Evolutionary conservation across 2,329 filamentous ascomycete species (phyloP), one percentile per base, ranked within the genome.

Genomic region (Cordyceps farinosa): DNA sequence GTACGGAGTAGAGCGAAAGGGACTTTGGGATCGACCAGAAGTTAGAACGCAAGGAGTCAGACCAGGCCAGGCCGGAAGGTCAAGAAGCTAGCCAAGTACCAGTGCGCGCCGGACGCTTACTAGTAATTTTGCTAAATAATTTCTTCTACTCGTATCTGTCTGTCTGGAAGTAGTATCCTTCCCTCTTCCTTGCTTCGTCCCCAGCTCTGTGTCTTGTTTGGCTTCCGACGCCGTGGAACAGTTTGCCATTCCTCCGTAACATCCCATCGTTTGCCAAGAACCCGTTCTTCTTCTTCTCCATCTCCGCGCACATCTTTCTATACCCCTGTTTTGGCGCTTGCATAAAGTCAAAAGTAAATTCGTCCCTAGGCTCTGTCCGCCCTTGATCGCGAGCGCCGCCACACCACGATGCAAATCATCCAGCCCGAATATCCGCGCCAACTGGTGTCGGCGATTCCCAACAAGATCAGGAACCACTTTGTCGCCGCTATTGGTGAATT

Each of bases 401-500:
- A 15, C 3, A 2, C n/a, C 50, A 56, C 36, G 10, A 62, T 56
- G 60, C 60, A 62, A 17, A 56, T 62, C 34, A 51, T 56, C 15
- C 15, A 62, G 52, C 60, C 52, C 42, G 9, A 44, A 17, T 62
- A 62, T 52, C 52, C 60, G 60, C 60, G 60, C 51, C 60, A 50
- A 11, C 29, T 62, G 51, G 60, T 62, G 60, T 62, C 60, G 52
- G 60, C 60, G 3, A 62, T 65, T 8, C 63, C 63, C 59, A 65
- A 65, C 54, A 62, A 62, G 34, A 22, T 62, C 47, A 22, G 63
- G 7, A 65, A 65, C 27, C 58, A 65, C 59, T 62, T 65, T 17
- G 59, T 65, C 45, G 63, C 63, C 48, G 59, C 47, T 54, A 59
- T 65, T 34, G 75, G 76, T 48, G 77, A 79, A 68, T 72, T 79